Percentiles rank a stretch among this genome's conserved stretches.
phyloP scores from a whole-genome alignment of 208 protist species.

The Angomonas ambiguus region DNA sequence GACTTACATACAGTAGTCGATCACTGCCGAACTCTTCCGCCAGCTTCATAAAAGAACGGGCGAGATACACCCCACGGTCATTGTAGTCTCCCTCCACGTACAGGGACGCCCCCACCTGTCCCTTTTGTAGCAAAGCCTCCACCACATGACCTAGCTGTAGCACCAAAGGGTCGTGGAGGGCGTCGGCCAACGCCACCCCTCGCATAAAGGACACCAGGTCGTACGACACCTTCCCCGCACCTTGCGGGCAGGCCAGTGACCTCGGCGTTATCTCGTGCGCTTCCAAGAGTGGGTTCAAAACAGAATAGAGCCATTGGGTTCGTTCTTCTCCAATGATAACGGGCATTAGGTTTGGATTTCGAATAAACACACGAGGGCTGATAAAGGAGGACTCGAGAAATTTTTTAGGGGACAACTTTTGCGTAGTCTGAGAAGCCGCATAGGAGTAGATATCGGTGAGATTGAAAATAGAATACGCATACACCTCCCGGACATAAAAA shows the following conservation, averaged over 20 bases:
- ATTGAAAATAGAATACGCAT: slow-evolving; percentile 46
- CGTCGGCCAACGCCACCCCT: slow-evolving; percentile 22
- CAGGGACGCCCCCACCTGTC: slow-evolving; percentile 19
- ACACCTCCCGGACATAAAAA: slow-evolving; percentile 26
- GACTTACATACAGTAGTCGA: slow-evolving; percentile 14
- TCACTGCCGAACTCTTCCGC: slow-evolving; percentile 35
- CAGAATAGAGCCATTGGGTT: not conserved
- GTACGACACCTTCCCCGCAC: not conserved
- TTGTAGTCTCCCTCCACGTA: slow-evolving; percentile 27
- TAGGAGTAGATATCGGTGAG: slow-evolving; percentile 21
- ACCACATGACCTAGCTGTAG: slow-evolving; percentile 35
- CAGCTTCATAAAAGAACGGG: slow-evolving; percentile 5
- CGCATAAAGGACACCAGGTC: slow-evolving; percentile 32
- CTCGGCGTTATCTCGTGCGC: slow-evolving; percentile 22
- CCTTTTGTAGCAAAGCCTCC: slow-evolving; percentile 23
- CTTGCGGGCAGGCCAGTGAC: slow-evolving; percentile 8
- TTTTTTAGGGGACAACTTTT: not conserved
- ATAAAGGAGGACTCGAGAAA: slow-evolving; percentile 15
- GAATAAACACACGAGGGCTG: slow-evolving; percentile 22
- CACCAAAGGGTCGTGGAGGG: slow-evolving; percentile 21
- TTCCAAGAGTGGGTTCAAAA: slow-evolving; percentile 20
- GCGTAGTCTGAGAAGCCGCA: not conserved
- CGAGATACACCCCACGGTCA: slow-evolving; percentile 18
- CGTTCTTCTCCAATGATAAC: slow-evolving; percentile 16
- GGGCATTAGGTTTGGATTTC: not conserved